phyloP scores from a whole-genome alignment of 2,329 filamentous ascomycete genomes.

The Ceratocystis cubensis region DNA sequence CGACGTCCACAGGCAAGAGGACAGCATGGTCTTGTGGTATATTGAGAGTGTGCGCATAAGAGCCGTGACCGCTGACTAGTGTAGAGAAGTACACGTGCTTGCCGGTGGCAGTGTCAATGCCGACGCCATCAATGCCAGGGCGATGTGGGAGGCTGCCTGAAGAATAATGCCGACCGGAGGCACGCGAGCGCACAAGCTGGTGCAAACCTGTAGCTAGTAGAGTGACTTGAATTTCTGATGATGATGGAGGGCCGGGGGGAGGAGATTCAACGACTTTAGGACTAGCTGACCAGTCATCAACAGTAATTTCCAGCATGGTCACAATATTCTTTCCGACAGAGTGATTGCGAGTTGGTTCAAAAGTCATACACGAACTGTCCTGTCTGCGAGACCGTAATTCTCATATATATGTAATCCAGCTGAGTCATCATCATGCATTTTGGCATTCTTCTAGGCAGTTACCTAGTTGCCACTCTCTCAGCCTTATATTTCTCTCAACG shows the following conservation, averaged over 20 bases:
- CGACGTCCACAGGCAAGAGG: slow-evolving; percentile 34
- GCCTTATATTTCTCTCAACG: neutral
- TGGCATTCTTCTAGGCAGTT: neutral
- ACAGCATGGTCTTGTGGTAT: slow-evolving; percentile 31
- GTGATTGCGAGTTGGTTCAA: too few species aligned
- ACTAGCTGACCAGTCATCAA: neutral
- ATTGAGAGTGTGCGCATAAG: slow-evolving; percentile 38
- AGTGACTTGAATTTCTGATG: slow-evolving; percentile 32
- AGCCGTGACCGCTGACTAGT: slow-evolving; percentile 26
- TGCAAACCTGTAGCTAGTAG: slow-evolving; percentile 42
- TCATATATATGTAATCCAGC: neutral
- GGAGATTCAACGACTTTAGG: neutral
- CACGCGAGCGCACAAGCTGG: slow-evolving; percentile 40
- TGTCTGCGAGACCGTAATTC: too few species aligned
- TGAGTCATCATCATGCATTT: neutral
- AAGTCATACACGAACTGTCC: too few species aligned
- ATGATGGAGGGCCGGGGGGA: neutral
- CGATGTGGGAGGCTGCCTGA: slow-evolving; percentile 37
- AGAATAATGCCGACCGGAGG: slow-evolving; percentile 43
- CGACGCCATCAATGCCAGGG: slow-evolving; percentile 43
- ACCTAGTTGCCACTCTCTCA: neutral
- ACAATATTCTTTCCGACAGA: neutral
- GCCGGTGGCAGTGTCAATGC: slow-evolving; percentile 33
- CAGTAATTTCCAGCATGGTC: slow-evolving; percentile 4
- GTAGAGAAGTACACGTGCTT: slow-evolving; percentile 38